Evolutionary conservation across 2,329 filamentous ascomycete species (phyloP).

Genomic region (Podosphaera xanthii): DNA sequence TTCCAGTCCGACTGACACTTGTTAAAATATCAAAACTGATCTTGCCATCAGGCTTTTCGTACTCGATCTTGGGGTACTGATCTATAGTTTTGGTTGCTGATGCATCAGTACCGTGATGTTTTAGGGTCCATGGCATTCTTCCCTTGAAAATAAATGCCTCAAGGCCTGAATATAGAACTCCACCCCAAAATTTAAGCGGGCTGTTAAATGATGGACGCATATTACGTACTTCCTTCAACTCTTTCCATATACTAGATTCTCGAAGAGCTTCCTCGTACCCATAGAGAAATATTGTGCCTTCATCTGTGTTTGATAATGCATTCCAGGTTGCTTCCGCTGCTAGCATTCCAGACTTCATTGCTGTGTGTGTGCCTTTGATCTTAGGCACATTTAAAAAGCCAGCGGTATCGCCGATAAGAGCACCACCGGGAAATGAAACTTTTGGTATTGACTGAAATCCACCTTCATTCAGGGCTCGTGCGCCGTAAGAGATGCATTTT

Average conservation of each 20-base stretch:
- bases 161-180: constrained; percentile 76
- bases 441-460: constrained; percentile 97
- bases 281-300: constrained; percentile 68
- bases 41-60: constrained; percentile 87
- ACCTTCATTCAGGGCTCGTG: constrained; percentile 75
- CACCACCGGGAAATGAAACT: constrained; percentile 85
- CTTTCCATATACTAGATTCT: constrained; percentile 74
- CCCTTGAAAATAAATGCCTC: constrained; percentile 78
- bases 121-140: constrained; percentile 74
- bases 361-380: constrained; percentile 94
- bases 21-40: constrained; percentile 93
- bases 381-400: constrained; percentile 96
- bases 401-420: constrained; percentile 84
- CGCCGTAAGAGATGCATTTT: constrained; percentile 92
- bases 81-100: constrained; percentile 61
- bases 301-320: constrained; percentile 37
- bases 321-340: constrained; percentile 76
- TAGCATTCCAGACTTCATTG: constrained; percentile 93
- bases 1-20: constrained; percentile 82
- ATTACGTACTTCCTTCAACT: constrained; percentile 86
- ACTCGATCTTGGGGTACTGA: constrained; percentile 70
- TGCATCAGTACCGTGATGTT: constrained; percentile 58
- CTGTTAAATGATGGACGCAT: constrained; percentile 90
- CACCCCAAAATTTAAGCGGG: constrained; percentile 70
- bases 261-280: constrained; percentile 82